Base-by-base conservation (phyloP, 2,329 filamentous ascomycete genomes). In the Pseudocercospora crystallina region DNA sequence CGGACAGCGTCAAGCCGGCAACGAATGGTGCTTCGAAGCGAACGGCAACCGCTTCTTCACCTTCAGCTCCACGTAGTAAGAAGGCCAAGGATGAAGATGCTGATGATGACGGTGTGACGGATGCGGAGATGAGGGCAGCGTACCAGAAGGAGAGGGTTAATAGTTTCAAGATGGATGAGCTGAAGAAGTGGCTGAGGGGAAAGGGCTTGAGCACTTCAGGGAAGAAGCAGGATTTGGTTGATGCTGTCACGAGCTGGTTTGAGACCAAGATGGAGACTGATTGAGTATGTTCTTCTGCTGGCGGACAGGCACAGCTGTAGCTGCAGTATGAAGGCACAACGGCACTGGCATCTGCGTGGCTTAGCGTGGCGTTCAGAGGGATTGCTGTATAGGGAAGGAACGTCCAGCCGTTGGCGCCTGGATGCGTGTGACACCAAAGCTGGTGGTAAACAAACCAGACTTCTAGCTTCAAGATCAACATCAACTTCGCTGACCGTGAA, bases 21-120 rank as follows among this genome's bases (percentile, higher is more conserved):
- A 72, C 72, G 0, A 73, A 76, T 15, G 64, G 68, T 1, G 65
- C 51, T 9, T 70, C 71, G 14, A 83, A 83, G 62, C 70, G 81
- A 56, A 58, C 58, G 3, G 54, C 61, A 5, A 53, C 57, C 2
- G 58, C 62, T 10, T 58, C 65, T 57, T 26, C n/a, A n/a, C n/a
- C 66, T 40, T 63, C 61, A 5, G 60, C 57, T 11, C 61, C 61
- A 2, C 48, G 56, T 30, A 45, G 40, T 7, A 63, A 71, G 7
- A 82, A 81, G 61, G 75, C 72, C 46, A 61, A 69, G 14, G 81
- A 68, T 10, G 61, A 64, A 26, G 60, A 62, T 13, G 63, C 56
- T 7, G 60, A 65, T 1, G 61, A 58, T n/a, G 62, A 53, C n/a
- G 69, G 61, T 0, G 46, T 73, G 32, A 71, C 62, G 11, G 75